Evolutionary conservation across 768 basidiomycete species (phyloP), one percentile per base, ranked within the genome.

Genomic region (Hebeloma cylindrosporum): DNA sequence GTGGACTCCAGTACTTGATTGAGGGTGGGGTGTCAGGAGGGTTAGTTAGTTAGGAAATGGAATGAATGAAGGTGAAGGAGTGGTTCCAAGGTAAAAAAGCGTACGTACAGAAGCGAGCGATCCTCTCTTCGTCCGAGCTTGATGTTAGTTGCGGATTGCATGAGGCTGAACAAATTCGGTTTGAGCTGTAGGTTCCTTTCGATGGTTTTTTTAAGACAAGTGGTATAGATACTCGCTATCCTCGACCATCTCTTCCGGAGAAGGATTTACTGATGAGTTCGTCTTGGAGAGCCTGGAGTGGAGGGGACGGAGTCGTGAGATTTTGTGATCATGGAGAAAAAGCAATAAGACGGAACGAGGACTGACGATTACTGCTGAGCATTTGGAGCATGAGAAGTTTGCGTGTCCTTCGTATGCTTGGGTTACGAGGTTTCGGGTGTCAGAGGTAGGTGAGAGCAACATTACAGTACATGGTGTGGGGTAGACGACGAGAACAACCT

Each of bases 211-310:
- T 10, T 8, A 17, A 27, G 16, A 33, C 8, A 17, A 18, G 5
- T 13, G 17, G 23, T 13, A 28, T 18, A 36, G 49, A 28, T 26
- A 79, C 87, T 63, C 54, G 82, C 88, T 80, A 90, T 57, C 88
- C 88, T 47, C 85, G 72, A 2, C 88, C 88, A 35, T 92, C 89
- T 56, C 89, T 70, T 4, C 88, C 88, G 20, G 87, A 84, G 67
- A 92, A 92, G 0, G 86, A 70, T 59, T 91, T 92, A 69, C 85
- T 88, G 48, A 92, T 88, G 16, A 90, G 64, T 54, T 91, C 88
- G 52, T 92, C 89, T 61, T 91, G 88, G 11, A 92, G 71, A 16
- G 83, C 78, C 88, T 90, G 50, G 25, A 43, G 18, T 21, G 9
- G 14, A 21, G 33, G 36, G 27, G 9, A 30, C 5, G 13, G 5